These are phyloP conservation scores for Fusarium nodosum DNA, from an alignment of 2,329 filamentous ascomycete species.

Conservation along the genomic window DNA sequence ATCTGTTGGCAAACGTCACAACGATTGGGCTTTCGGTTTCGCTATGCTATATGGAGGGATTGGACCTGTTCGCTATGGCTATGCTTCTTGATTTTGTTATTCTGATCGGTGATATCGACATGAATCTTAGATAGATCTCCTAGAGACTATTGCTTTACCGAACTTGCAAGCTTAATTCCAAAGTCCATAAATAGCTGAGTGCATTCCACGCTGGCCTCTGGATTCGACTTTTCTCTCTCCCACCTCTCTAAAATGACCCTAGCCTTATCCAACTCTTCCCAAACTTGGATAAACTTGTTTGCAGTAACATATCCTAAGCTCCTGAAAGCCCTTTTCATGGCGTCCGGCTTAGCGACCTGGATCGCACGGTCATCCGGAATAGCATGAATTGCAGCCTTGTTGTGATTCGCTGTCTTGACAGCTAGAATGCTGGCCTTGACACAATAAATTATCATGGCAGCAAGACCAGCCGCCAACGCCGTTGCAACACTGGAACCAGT, in stretches of 20 bases:
- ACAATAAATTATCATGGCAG: slow-evolving; percentile 7
- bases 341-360: not conserved
- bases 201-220: not conserved
- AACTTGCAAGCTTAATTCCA: slow-evolving; percentile 2
- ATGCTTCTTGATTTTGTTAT: too few species aligned
- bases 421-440: slow-evolving; percentile 5
- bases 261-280: slow-evolving; percentile 1
- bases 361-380: not conserved
- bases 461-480: not conserved
- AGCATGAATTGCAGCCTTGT: not conserved
- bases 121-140: too few species aligned
- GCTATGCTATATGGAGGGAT: too few species aligned
- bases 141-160: not conserved
- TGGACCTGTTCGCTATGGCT: too few species aligned
- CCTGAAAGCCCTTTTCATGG: slow-evolving; percentile 2
- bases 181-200: not conserved
- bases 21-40: too few species aligned
- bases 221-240: not conserved
- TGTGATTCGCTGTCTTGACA: not conserved
- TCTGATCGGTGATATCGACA: too few species aligned
- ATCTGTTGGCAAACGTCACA: too few species aligned
- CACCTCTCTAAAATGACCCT: not conserved
- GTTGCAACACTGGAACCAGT: slow-evolving; percentile 8
- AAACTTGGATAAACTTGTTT: slow-evolving; percentile 9
- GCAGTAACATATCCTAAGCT: not conserved